These are phyloP conservation scores for Zygoascus tannicola DNA, from an alignment of 805 yeast genomes.

Conservation along the genomic window DNA sequence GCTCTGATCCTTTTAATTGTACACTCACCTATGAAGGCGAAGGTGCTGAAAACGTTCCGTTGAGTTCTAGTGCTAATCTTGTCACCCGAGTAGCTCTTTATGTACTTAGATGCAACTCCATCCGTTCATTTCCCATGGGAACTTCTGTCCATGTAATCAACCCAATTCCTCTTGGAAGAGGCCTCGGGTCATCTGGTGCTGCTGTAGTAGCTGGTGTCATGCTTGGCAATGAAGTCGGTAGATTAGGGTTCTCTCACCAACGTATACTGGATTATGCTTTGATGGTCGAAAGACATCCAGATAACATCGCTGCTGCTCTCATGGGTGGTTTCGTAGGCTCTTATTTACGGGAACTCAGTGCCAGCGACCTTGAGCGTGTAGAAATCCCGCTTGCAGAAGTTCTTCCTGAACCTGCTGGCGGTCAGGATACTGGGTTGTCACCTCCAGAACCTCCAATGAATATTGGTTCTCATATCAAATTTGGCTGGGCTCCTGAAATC, in stretches of 20 bases:
- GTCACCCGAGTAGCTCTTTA: slow-evolving; percentile 90
- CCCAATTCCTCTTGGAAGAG: slow-evolving; percentile 95
- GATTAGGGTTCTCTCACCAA: slow-evolving; percentile 59
- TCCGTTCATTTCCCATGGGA: slow-evolving; percentile 71
- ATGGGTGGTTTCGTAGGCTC: slow-evolving; percentile 98
- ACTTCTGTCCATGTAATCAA: slow-evolving; percentile 72
- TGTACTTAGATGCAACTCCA: slow-evolving; percentile 74
- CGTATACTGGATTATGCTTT: slow-evolving; percentile 89
- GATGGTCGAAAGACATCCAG: slow-evolving; percentile 98
- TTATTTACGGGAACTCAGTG: slow-evolving; percentile 69
- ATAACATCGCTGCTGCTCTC: slow-evolving; percentile 97
- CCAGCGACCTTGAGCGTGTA: slow-evolving; percentile 61
- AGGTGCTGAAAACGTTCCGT: slow-evolving; percentile 74
- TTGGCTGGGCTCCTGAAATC: slow-evolving; percentile 70
- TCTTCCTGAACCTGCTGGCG: slow-evolving; percentile 68
- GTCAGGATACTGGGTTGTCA: slow-evolving; percentile 53
- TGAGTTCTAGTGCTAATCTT: slow-evolving; percentile 66
- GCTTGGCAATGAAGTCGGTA: slow-evolving; percentile 78
- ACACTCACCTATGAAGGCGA: slow-evolving; percentile 61
- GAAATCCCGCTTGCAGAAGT: slow-evolving; percentile 82
- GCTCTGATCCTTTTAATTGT: slow-evolving; percentile 50
- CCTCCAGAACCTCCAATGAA: slow-evolving; percentile 78
- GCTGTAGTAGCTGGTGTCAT: slow-evolving; percentile 96
- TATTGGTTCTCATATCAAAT: slow-evolving; percentile 83
- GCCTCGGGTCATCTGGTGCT: slow-evolving; percentile 95